These are phyloP conservation scores for Quercus berberidifolia DNA, from an alignment of 306 rosid species.

Conservation along the genomic window DNA sequence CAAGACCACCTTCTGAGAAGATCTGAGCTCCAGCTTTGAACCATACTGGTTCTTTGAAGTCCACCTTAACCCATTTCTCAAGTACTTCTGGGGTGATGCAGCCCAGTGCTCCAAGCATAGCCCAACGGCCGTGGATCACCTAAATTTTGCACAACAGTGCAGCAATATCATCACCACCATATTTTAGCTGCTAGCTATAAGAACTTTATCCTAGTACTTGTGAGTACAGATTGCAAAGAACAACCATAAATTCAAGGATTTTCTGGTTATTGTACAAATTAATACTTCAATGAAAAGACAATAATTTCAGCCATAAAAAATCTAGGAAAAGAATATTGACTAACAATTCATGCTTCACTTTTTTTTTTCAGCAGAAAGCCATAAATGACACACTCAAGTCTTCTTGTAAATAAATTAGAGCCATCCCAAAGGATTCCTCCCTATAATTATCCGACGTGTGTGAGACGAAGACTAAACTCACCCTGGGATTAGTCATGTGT, in stretches of 20 bases:
- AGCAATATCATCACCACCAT: neutral
- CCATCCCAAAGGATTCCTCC: no score
- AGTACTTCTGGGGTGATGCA: constrained; percentile 91
- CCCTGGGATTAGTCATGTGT: no score
- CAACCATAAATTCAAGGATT: neutral
- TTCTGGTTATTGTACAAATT: neutral
- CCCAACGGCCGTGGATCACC: constrained; percentile 97
- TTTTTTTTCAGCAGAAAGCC: no score
- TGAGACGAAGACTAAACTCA: no score
- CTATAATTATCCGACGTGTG: no score
- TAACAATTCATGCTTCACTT: neutral
- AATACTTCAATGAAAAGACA: neutral
- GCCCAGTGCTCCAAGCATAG: constrained; percentile 93
- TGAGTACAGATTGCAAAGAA: neutral
- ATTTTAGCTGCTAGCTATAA: neutral
- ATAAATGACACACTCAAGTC: no score
- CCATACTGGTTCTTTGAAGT: constrained; percentile 95
- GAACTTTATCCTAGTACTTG: no score
- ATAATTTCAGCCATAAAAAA: neutral
- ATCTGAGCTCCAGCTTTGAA: constrained; percentile 92
- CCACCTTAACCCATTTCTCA: constrained; percentile 59
- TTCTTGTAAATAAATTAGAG: no score
- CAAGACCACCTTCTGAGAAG: constrained; percentile 87
- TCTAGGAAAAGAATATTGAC: neutral
- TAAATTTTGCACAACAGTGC: constrained; percentile 5